Evolutionary conservation across 2,329 filamentous ascomycete genomes (phyloP).

Genomic region (Aspergillus tubingensis): DNA sequence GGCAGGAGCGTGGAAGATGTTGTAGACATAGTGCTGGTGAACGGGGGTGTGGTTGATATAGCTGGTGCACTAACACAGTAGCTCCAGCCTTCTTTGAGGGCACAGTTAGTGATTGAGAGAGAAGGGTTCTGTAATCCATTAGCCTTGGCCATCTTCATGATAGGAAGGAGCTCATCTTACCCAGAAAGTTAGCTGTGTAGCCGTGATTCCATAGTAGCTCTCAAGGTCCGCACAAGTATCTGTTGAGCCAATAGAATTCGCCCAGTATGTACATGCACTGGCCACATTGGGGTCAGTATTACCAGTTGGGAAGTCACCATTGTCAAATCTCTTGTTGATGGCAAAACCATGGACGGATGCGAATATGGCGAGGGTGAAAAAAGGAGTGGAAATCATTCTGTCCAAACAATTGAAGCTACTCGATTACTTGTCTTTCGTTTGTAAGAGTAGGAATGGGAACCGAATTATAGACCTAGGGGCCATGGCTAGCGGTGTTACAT

Average conservation of each 20-base stretch:
- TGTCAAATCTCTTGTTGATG: neutral
- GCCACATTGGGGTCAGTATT: conserved; percentile 11
- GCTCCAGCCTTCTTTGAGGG: conserved; percentile 9
- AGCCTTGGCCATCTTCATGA: neutral
- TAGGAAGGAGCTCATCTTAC: neutral
- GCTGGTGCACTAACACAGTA: conserved; percentile 10
- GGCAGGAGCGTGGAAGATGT: neutral
- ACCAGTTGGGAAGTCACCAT: conserved; percentile 11
- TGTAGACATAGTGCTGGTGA: neutral
- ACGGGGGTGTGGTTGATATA: neutral
- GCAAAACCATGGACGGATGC: neutral
- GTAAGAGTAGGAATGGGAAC: neutral
- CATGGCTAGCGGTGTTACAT: neutral
- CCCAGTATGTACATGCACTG: conserved; percentile 14
- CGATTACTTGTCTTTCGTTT: too few relatives aligned
- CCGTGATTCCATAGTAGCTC: conserved; percentile 10
- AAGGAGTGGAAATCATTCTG: neutral
- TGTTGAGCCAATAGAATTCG: conserved; percentile 9
- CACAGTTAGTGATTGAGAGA: neutral
- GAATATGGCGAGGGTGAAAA: neutral
- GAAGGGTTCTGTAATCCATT: conserved; percentile 12
- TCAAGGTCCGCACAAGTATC: conserved; percentile 14
- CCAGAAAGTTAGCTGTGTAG: conserved; percentile 7
- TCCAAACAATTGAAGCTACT: too few relatives aligned
- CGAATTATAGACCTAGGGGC: neutral